Evolutionary conservation across 2,329 filamentous ascomycete species (phyloP), one percentile per base, ranked within the genome.

Genomic region (Colletotrichum magnum): DNA sequence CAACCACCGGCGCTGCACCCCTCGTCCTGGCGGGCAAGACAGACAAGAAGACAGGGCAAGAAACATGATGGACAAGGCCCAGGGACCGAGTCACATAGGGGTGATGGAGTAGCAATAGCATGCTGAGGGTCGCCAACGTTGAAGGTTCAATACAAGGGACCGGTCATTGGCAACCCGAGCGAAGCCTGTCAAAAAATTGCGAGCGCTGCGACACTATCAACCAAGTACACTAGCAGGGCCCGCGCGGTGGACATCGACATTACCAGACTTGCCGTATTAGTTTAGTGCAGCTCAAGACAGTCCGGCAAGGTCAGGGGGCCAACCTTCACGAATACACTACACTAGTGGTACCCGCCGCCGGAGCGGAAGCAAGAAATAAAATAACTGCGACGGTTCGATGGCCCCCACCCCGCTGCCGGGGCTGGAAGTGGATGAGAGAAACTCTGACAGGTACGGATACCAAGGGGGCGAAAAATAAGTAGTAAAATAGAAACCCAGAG

Each of bases 21-120:
- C 13, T 15, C 18, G 53, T 15, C 13, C 53, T 50, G 26, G 51
- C 21, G 21, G 21, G 21, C 21, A 24, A 57, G 50, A 48, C 39
- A 48, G 61, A 43, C 50, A 58, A 18, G 41, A 7, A 36, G 59
- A 45, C 64, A 61, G 45, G 52, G 60, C 24, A 32, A 53, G 65
- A 64, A 64, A 58, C 64, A 56, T 26, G 26, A 45, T 36, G 64
- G 58, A 52, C 59, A 56, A 48, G 64, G 59, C 64, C 28, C 59
- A 32, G 13, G 26, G 59, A 15, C 45, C 24, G n/a, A 39, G 18
- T 15, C 28, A n/a, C 13, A 18, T 9, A 36, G 32, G 32, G 32
- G 32, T 36, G 32, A 10, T 36, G 32, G 10, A 9, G 32, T 36
- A 36, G 32, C 3, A 9, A 10, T 36, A 36, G 32, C 32, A 60